Percentiles rank a stretch among this genome's conserved stretches.
phyloP scores from a whole-genome alignment of 176 grass and related monocot species.

The Metroxylon sagu region DNA sequence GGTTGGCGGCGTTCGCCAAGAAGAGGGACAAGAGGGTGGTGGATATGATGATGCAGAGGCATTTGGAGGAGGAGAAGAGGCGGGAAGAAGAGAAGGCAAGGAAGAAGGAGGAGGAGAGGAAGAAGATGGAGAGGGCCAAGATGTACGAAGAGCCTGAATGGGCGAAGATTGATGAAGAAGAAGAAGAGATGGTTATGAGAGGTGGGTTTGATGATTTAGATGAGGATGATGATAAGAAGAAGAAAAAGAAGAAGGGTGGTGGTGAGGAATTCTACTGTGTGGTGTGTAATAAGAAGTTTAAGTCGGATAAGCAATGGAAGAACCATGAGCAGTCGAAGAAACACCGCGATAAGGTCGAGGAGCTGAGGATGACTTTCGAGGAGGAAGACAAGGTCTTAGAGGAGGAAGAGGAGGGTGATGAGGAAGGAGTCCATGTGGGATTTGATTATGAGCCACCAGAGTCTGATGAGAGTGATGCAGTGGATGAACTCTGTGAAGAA shows the following conservation, averaged over 20 bases:
- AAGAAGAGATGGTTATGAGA: neutral
- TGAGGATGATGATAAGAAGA: constrained; percentile 42
- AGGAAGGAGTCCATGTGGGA: constrained; percentile 41
- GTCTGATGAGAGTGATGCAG: constrained; percentile 53
- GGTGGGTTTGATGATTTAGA: constrained; percentile 35
- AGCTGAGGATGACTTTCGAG: constrained; percentile 56
- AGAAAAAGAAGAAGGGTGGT: constrained; percentile 37
- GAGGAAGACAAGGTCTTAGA: constrained; percentile 59
- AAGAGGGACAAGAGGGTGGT: constrained; percentile 95
- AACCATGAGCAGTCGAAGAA: constrained; percentile 98
- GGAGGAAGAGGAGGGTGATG: constrained; percentile 31
- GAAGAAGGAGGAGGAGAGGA: constrained; percentile 77
- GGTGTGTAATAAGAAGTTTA: constrained; percentile 93
- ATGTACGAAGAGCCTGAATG: constrained; percentile 81
- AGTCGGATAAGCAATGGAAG: constrained; percentile 96
- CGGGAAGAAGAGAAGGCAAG: constrained; percentile 41
- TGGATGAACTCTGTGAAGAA: constrained; percentile 55
- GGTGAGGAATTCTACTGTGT: constrained; percentile 76
- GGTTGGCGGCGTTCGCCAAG: constrained; percentile 68
- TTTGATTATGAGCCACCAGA: constrained; percentile 76
- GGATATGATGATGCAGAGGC: constrained; percentile 65
- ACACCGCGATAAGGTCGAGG: constrained; percentile 73
- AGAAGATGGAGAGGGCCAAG: constrained; percentile 61
- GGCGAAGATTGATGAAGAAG: constrained; percentile 48
- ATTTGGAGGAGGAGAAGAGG: constrained; percentile 60